Conservation (phyloP, 805 yeast species). For the Cyberlindnera bimundalis region DNA sequence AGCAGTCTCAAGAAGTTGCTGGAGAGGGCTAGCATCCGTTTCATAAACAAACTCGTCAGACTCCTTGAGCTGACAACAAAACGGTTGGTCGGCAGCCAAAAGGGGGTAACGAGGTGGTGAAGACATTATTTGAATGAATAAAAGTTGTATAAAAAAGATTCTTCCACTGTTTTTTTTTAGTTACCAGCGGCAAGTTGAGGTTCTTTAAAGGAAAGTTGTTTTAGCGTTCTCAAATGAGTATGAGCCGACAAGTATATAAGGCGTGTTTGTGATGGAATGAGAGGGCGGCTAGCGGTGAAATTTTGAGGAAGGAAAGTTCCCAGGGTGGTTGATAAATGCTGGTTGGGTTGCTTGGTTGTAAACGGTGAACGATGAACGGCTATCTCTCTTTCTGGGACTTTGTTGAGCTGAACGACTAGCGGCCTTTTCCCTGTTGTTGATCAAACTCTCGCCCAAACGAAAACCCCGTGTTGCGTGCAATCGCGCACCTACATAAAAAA, state of each 20-base stretch:
- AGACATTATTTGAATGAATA: conserved; percentile 3
- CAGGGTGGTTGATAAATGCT: too few species aligned
- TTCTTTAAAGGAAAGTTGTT: too few species aligned
- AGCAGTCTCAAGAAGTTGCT: background rate
- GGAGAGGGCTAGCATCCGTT: background rate
- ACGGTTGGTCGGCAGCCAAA: conserved; percentile 18
- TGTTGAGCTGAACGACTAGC: too few species aligned
- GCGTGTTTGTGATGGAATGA: background rate
- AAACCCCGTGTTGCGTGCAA: background rate
- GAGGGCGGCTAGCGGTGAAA: background rate
- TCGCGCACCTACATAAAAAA: background rate
- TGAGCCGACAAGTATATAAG: background rate
- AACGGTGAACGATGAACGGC: too few species aligned
- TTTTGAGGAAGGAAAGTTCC: background rate
- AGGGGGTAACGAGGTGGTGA: conserved; percentile 26
- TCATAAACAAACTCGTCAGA: conserved; percentile 14
- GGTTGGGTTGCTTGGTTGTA: too few species aligned
- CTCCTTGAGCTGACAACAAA: conserved; percentile 18
- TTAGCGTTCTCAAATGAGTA: too few species aligned
- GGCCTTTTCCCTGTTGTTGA: too few species aligned
- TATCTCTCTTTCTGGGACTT: too few species aligned
- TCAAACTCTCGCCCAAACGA: conserved; percentile 1
- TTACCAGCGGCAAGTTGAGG: too few species aligned
- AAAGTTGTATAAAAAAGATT: too few species aligned
- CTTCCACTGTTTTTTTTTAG: too few species aligned